Conservation (phyloP, 352 stramenopile genomes). For the Globisporangium spiculum region DNA sequence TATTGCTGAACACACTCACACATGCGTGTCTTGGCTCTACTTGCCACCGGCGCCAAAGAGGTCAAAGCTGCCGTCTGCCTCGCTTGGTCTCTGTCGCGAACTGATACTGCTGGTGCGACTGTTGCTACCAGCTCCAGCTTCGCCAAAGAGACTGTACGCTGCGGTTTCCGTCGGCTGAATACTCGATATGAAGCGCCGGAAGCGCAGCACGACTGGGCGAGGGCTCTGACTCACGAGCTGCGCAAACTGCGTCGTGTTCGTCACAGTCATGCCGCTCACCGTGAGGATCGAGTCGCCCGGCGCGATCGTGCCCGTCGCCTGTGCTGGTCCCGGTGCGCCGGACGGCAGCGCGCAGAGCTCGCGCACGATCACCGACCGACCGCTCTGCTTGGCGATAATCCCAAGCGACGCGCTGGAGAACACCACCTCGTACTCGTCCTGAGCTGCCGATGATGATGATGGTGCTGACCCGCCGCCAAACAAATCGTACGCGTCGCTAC, state of each 20-base stretch:
- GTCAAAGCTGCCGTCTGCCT: not conserved
- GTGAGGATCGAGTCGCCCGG: slow-evolving; percentile 67
- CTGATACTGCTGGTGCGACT: not conserved
- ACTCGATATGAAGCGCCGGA: slow-evolving; percentile 38
- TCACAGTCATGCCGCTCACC: slow-evolving; percentile 63
- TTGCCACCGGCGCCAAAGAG: slow-evolving; percentile 1
- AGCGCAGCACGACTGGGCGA: slow-evolving; percentile 69
- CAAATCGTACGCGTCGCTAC: slow-evolving; percentile 9
- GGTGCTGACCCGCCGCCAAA: slow-evolving; percentile 17
- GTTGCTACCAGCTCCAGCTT: slow-evolving; percentile 16
- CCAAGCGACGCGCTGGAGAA: slow-evolving; percentile 59
- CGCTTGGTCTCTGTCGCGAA: slow-evolving; percentile 1
- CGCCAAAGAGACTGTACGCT: slow-evolving; percentile 73
- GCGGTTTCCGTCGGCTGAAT: slow-evolving; percentile 25
- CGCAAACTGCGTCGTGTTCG: slow-evolving; percentile 72
- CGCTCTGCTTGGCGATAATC: slow-evolving; percentile 70
- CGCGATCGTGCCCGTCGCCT: slow-evolving; percentile 49
- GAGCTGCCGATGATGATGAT: slow-evolving; percentile 9
- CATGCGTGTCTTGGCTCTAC: not conserved
- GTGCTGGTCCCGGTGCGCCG: slow-evolving; percentile 39
- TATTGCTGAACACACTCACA: not conserved
- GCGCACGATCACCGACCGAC: slow-evolving; percentile 56
- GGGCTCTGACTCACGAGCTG: slow-evolving; percentile 53
- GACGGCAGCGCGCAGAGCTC: slow-evolving; percentile 55
- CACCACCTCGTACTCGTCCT: slow-evolving; percentile 73